Conservation (phyloP, 2,329 filamentous ascomycete genomes). For the Dactylellina sp. region DNA sequence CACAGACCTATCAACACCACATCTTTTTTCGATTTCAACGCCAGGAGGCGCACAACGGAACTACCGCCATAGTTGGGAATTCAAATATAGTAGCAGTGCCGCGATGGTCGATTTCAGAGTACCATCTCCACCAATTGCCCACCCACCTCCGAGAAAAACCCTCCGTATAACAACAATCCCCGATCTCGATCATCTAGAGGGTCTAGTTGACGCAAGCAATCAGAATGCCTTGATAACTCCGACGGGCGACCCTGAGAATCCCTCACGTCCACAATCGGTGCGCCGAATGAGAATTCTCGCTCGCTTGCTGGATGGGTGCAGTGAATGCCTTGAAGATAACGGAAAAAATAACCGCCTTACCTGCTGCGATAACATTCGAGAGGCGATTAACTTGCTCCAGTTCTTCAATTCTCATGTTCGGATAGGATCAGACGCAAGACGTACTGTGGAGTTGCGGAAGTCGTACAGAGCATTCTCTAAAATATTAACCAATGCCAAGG, state of each 20-base stretch:
- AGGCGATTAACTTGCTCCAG: conserved; percentile 12
- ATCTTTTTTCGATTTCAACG: conserved; percentile 2
- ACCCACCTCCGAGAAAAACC: conserved; percentile 12
- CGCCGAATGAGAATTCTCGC: conserved; percentile 15
- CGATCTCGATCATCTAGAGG: conserved; percentile 11
- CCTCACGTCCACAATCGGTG: conserved; percentile 18
- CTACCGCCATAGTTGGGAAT: conserved; percentile 3
- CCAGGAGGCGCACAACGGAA: conserved; percentile 11
- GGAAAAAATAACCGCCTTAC: conserved; percentile 5
- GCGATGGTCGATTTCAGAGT: conserved; percentile 9
- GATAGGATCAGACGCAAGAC: neutral
- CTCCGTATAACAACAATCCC: conserved; percentile 21
- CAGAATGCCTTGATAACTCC: conserved; percentile 11
- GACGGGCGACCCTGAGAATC: conserved; percentile 8
- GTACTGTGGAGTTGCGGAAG: conserved; percentile 1
- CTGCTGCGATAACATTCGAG: conserved; percentile 18
- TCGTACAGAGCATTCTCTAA: conserved; percentile 3
- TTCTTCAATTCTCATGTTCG: conserved; percentile 4
- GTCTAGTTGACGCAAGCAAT: neutral
- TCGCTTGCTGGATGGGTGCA: neutral
- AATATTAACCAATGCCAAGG: conserved; percentile 10
- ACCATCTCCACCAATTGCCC: conserved; percentile 16
- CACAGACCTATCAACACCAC: conserved; percentile 17
- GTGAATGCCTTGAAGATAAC: neutral
- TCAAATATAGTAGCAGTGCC: conserved; percentile 1